These are phyloP conservation scores for Lentinula boryana DNA, from an alignment of 768 basidiomycete genomes.

Conservation along the genomic window DNA sequence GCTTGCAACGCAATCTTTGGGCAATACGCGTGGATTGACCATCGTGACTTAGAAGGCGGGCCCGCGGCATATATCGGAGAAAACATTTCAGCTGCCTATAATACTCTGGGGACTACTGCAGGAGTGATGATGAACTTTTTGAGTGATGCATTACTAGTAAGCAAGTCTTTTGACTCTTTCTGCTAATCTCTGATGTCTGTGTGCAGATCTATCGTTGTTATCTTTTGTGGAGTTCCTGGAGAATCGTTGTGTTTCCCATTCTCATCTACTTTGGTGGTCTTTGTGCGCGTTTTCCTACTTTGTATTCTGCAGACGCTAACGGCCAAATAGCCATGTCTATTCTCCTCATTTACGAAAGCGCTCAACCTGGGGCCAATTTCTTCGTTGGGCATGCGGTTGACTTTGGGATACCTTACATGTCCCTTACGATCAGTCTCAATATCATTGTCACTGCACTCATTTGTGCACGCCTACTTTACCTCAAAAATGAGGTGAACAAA, in stretches of 20 bases:
- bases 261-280: slow-evolving; percentile 16
- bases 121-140: slow-evolving; percentile 22
- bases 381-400: slow-evolving; percentile 29
- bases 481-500: slow-evolving; percentile 20
- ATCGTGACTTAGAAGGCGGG: slow-evolving; percentile 24
- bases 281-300: slow-evolving; percentile 12
- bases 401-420: slow-evolving; percentile 34
- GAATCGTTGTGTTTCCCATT: slow-evolving; percentile 14
- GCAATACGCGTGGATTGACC: slow-evolving; percentile 29
- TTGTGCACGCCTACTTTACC: slow-evolving; percentile 27
- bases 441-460: slow-evolving; percentile 35
- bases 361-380: slow-evolving; percentile 32
- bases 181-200: background rate
- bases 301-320: background rate
- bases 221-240: slow-evolving; percentile 21
- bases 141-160: slow-evolving; percentile 30
- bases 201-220: slow-evolving; percentile 32
- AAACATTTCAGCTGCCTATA: slow-evolving; percentile 21
- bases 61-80: slow-evolving; percentile 20
- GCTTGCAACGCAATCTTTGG: slow-evolving; percentile 21
- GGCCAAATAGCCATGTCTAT: slow-evolving; percentile 28
- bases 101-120: slow-evolving; percentile 21
- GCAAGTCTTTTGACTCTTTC: slow-evolving; percentile 2
- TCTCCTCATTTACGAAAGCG: slow-evolving; percentile 31
- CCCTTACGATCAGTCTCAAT: slow-evolving; percentile 35